Percentiles rank a stretch among this genome's conserved stretches.
Evolutionary conservation across 2,329 filamentous ascomycete genomes (phyloP).

Genomic region (Arthrobotrys sphaeroides): DNA sequence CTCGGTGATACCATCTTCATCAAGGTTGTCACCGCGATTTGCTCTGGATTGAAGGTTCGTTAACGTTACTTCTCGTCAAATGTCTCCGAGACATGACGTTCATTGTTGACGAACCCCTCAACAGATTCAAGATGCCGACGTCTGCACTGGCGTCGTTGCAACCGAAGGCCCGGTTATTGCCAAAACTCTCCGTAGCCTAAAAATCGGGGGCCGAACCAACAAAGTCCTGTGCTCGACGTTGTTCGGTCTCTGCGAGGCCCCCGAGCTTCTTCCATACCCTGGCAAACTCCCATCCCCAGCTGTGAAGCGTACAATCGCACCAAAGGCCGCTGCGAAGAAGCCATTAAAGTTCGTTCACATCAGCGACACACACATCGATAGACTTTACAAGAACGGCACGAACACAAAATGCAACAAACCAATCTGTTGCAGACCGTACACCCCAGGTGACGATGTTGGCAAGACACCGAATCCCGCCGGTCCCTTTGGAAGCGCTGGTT

Average conservation of each 20-base stretch:
- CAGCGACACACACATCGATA: constrained; percentile 71
- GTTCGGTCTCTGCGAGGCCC: constrained; percentile 38
- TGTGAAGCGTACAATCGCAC: constrained; percentile 9
- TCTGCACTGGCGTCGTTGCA: constrained; percentile 40
- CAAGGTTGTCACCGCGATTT: constrained; percentile 38
- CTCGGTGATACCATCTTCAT: constrained; percentile 41
- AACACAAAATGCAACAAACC: constrained; percentile 69
- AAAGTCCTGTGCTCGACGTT: constrained; percentile 40
- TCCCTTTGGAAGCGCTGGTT: constrained; percentile 66
- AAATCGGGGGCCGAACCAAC: constrained; percentile 40
- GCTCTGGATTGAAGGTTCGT: constrained; percentile 38
- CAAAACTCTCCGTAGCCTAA: constrained; percentile 29
- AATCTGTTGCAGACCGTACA: constrained; percentile 69
- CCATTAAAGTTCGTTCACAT: constrained; percentile 67
- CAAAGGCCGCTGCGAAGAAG: constrained; percentile 8
- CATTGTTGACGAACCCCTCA: not conserved
- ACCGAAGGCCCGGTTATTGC: constrained; percentile 40
- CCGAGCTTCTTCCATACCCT: constrained; percentile 36
- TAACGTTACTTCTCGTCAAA: not conserved
- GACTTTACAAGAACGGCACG: constrained; percentile 66
- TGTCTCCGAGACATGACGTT: not conserved
- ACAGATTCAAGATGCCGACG: constrained; percentile 42
- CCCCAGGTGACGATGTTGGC: constrained; percentile 64
- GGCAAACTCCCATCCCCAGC: constrained; percentile 32
- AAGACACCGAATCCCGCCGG: constrained; percentile 66